phyloP scores from a whole-genome alignment of 1,284 basidiomycete species.

The Cutaneotrichosporon sp. region DNA sequence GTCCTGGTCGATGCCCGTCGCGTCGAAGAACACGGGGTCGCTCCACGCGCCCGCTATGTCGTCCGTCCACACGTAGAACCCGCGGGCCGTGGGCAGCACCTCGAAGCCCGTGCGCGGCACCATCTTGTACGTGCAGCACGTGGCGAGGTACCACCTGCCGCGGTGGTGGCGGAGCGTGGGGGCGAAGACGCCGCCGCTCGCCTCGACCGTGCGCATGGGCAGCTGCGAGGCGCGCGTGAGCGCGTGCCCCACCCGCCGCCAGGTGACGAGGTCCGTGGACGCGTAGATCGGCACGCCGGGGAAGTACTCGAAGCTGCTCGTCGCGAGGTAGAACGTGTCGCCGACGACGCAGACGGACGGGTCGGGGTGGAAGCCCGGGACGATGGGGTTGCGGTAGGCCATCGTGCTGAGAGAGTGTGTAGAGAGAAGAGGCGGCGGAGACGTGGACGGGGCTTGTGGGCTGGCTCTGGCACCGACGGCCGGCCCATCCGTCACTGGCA shows the following conservation, averaged over 20 bases:
- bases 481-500: too few species aligned
- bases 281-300: slow-evolving; percentile 39
- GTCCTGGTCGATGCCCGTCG: slow-evolving; percentile 32
- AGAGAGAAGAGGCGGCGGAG: too few species aligned
- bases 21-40: slow-evolving; percentile 30
- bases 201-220: slow-evolving; percentile 27
- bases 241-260: slow-evolving; percentile 37
- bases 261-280: slow-evolving; percentile 30
- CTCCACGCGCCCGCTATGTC: slow-evolving; percentile 35
- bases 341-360: slow-evolving; percentile 27
- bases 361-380: slow-evolving; percentile 34
- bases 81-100: slow-evolving; percentile 6
- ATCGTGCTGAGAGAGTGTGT: too few species aligned
- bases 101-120: too few species aligned
- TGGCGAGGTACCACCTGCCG: slow-evolving; percentile 35
- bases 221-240: slow-evolving; percentile 30
- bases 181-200: slow-evolving; percentile 32
- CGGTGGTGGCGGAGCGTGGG: slow-evolving; percentile 31
- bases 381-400: slow-evolving; percentile 27
- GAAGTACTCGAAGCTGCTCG: slow-evolving; percentile 38
- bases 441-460: too few species aligned
- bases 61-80: slow-evolving; percentile 38
- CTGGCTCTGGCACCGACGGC: too few species aligned
- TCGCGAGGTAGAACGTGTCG: slow-evolving; percentile 27
- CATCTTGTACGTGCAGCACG: not conserved